Percentiles rank a stretch among this genome's conserved stretches.
phyloP scores from a whole-genome alignment of 2,329 filamentous ascomycete genomes.

The Pezicula neosporulosa region DNA sequence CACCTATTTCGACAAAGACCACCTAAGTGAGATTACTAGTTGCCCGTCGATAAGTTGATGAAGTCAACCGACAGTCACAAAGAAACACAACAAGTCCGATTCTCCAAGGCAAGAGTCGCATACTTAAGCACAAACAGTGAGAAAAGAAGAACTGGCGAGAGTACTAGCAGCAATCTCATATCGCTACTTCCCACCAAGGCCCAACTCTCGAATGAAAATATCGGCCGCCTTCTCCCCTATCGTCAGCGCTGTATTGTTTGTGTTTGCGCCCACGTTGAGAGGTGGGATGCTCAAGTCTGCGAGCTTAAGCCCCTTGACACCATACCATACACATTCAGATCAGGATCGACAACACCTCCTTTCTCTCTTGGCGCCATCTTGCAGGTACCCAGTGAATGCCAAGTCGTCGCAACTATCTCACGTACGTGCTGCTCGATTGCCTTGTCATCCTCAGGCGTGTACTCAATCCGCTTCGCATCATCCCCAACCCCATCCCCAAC shows the following conservation, averaged over 20 bases:
- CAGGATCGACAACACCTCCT: constrained; percentile 31
- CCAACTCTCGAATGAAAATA: constrained; percentile 32
- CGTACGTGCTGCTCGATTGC: constrained; percentile 37
- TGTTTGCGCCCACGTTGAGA: constrained; percentile 38
- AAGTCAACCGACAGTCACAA: too few relatives aligned
- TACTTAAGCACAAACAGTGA: too few relatives aligned
- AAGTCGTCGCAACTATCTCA: constrained; percentile 30
- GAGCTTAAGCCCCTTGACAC: constrained; percentile 32
- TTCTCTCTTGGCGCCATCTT: constrained; percentile 31
- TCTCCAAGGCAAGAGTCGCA: too few relatives aligned
- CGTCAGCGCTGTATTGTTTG: constrained; percentile 36
- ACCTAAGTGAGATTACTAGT: too few relatives aligned
- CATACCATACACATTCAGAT: constrained; percentile 33
- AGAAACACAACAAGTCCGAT: too few relatives aligned
- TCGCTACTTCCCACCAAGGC: constrained; percentile 8
- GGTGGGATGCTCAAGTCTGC: constrained; percentile 35
- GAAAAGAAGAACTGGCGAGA: too few relatives aligned
- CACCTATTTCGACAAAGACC: too few relatives aligned
- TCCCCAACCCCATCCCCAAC: constrained; percentile 5
- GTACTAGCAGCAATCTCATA: too few relatives aligned
- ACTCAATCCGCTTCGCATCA: constrained; percentile 31
- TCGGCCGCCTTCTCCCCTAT: constrained; percentile 34
- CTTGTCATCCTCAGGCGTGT: constrained; percentile 17
- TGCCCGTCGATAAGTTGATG: too few relatives aligned
- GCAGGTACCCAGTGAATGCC: constrained; percentile 34